Evolutionary conservation across 2,329 filamentous ascomycete species (phyloP).

Genomic region (Microsporum audouinii): DNA sequence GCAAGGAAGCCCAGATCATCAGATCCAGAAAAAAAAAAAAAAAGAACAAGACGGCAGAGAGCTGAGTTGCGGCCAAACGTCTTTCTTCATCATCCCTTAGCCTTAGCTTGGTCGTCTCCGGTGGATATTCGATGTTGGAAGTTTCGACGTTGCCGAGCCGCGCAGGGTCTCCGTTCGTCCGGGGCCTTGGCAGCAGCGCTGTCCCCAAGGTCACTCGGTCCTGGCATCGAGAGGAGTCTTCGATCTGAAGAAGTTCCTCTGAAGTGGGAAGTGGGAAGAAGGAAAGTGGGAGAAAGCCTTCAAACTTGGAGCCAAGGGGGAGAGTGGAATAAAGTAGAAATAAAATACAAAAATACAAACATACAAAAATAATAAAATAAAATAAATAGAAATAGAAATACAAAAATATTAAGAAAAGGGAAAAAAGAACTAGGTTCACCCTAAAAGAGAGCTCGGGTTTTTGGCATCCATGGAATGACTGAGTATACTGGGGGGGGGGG

Average conservation of each 20-base stretch:
- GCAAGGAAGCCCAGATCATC: slow-evolving; percentile 4
- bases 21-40: background rate
- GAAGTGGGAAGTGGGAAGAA: too few relatives aligned
- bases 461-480: background rate
- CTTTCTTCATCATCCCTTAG: background rate
- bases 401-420: background rate
- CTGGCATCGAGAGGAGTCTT: background rate
- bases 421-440: background rate
- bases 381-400: background rate
- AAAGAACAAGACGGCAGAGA: background rate
- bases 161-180: slow-evolving; percentile 10
- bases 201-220: slow-evolving; percentile 1
- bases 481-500: background rate
- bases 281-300: background rate
- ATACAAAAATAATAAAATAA: background rate
- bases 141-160: slow-evolving; percentile 5
- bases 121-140: slow-evolving; percentile 1
- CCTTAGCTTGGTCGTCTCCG: background rate
- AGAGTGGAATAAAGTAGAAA: background rate
- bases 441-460: background rate
- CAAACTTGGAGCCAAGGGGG: too few relatives aligned
- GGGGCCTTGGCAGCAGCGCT: slow-evolving; percentile 5
- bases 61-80: slow-evolving; percentile 1
- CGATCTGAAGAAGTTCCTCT: too few relatives aligned
- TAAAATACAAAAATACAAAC: background rate